phyloP scores from a whole-genome alignment of 208 protist species.

The Leishmania mexicana region DNA sequence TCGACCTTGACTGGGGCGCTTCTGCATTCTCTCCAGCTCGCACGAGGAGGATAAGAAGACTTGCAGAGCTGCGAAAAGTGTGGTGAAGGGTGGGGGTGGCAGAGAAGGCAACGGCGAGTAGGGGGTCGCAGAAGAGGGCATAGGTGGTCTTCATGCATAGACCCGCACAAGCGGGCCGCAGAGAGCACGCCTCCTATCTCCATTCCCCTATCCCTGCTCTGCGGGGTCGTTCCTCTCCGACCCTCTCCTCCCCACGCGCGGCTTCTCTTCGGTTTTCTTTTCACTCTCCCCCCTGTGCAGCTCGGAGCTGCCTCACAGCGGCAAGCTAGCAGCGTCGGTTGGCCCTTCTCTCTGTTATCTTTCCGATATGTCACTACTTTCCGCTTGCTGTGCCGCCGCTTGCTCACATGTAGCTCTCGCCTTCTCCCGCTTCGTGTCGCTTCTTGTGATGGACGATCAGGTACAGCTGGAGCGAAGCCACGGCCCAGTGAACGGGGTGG shows the following conservation, averaged over 20 bases:
- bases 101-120: neutral
- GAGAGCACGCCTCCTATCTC: neutral
- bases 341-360: neutral
- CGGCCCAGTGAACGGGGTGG: neutral
- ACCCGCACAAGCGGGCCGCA: neutral
- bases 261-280: neutral
- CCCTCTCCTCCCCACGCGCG: neutral
- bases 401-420: neutral
- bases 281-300: too few relatives aligned
- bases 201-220: neutral
- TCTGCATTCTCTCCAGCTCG: conserved; percentile 17
- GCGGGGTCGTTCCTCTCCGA: neutral
- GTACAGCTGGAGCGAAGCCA: neutral
- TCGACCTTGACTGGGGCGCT: conserved; percentile 23
- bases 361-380: neutral
- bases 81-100: neutral
- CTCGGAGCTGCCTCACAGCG: conserved; percentile 10
- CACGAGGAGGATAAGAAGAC: neutral
- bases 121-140: neutral
- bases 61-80: neutral
- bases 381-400: neutral
- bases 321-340: conserved; percentile 23
- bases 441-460: neutral
- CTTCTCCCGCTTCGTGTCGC: neutral
- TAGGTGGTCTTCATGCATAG: neutral